Percentiles rank a stretch among this genome's conserved stretches.
Conservation (phyloP, 2,329 filamentous ascomycete genomes). For the Raffaelea deltoideospora region DNA sequence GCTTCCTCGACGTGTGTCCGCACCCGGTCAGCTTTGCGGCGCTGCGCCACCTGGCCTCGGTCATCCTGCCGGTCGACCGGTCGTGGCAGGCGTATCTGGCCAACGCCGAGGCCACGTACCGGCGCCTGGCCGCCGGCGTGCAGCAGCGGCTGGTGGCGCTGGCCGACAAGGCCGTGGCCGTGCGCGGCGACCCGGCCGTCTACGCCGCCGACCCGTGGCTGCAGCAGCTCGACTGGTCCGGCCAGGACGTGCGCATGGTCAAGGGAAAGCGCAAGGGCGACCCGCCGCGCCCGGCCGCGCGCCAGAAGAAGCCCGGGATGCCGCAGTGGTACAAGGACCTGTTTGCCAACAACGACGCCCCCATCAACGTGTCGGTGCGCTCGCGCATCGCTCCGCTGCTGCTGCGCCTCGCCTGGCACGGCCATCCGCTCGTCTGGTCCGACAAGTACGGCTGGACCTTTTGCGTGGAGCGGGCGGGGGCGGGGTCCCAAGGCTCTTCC, state of each 20-base stretch:
- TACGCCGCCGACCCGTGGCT: constrained; percentile 82
- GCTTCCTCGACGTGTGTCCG: constrained; percentile 78
- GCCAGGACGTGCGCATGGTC: constrained; percentile 78
- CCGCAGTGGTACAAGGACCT: constrained; percentile 93
- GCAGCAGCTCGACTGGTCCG: constrained; percentile 86
- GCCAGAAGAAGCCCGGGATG: constrained; percentile 90
- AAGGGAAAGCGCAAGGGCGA: constrained; percentile 84
- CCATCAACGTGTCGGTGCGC: constrained; percentile 68
- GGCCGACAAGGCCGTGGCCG: constrained; percentile 59
- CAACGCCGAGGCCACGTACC: constrained; percentile 75
- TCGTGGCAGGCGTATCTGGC: constrained; percentile 76
- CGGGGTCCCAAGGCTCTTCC: no score
- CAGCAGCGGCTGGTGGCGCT: constrained; percentile 58
- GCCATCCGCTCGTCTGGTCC: constrained; percentile 82
- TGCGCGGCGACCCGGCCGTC: constrained; percentile 52
- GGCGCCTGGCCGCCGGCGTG: constrained; percentile 61
- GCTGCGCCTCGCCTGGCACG: constrained; percentile 75
- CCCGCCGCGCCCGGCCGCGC: constrained; percentile 57
- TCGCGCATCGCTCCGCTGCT: constrained; percentile 78
- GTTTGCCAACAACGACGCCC: constrained; percentile 51
- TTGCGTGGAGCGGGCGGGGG: constrained; percentile 49
- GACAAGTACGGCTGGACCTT: constrained; percentile 91
- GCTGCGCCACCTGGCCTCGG: constrained; percentile 78
- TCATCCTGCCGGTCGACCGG: constrained; percentile 79
- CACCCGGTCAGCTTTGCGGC: constrained; percentile 97